A percentile compares a stretch with the other conserved stretches of the same genome.
Evolutionary conservation across 768 basidiomycete species (phyloP).

Genomic region (Rhodotorula kratochvilovae): DNA sequence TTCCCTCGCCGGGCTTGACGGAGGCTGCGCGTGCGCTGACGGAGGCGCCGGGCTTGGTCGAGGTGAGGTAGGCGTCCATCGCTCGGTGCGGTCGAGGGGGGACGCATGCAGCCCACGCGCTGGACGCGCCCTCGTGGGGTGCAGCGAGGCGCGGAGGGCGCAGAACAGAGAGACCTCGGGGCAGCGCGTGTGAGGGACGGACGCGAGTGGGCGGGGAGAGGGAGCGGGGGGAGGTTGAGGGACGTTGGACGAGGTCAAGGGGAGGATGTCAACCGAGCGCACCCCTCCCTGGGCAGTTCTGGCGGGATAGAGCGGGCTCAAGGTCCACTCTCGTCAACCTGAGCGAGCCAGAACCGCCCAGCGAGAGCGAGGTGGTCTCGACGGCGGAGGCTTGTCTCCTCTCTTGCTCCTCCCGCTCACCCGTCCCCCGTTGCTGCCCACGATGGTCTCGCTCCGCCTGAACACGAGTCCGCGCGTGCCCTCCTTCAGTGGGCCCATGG

Average conservation of each 20-base stretch:
- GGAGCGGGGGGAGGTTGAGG: neutral
- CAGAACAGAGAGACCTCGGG: too few relatives aligned
- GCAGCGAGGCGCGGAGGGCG: too few relatives aligned
- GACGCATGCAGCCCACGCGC: neutral
- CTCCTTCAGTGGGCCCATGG: constrained; percentile 28
- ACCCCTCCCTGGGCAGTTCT: too few relatives aligned
- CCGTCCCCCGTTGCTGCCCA: neutral
- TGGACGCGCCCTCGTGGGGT: neutral
- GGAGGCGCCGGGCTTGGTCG: constrained; percentile 3
- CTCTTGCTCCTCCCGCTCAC: neutral
- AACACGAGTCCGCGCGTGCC: constrained; percentile 26
- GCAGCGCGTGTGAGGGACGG: too few relatives aligned
- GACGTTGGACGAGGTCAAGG: neutral
- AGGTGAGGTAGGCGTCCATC: constrained; percentile 10
- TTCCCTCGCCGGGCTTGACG: constrained; percentile 6
- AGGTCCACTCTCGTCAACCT: neutral
- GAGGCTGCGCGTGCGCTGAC: neutral
- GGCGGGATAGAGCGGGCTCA: too few relatives aligned
- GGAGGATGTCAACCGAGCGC: neutral
- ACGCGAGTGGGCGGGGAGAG: neutral
- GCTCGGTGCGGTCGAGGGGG: too few relatives aligned
- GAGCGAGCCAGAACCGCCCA: too few relatives aligned
- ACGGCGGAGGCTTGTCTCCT: too few relatives aligned
- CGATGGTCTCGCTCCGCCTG: constrained; percentile 18
- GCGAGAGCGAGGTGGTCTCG: too few relatives aligned